Percentiles rank a stretch among this genome's conserved stretches.
These are phyloP conservation scores for Amanita muscaria DNA, from an alignment of 768 basidiomycete species.

Conservation along the genomic window DNA sequence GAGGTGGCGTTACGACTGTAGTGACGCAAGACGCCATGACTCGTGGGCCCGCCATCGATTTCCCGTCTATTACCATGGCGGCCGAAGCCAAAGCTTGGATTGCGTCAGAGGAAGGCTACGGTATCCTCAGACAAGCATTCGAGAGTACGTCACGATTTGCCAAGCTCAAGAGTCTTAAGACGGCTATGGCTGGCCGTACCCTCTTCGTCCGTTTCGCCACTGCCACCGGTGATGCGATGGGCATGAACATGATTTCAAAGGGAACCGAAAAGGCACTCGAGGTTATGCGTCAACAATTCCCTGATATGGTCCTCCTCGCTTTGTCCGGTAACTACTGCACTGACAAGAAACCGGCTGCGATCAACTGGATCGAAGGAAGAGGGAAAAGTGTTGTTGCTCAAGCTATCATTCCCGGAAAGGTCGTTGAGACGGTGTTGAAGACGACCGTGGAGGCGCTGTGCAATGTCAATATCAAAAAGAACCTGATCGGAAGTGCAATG, in stretches of 20 bases:
- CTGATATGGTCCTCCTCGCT: conserved; percentile 84
- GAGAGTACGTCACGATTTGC: conserved; percentile 94
- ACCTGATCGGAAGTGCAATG: conserved; percentile 95
- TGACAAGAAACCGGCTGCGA: conserved; percentile 98
- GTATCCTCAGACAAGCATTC: conserved; percentile 72
- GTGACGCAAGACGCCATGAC: conserved; percentile 94
- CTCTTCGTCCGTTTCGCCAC: conserved; percentile 92
- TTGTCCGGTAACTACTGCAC: conserved; percentile 98
- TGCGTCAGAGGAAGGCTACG: conserved; percentile 71
- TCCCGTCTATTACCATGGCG: conserved; percentile 72
- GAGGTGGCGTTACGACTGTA: conserved; percentile 92
- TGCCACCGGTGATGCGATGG: conserved; percentile 97
- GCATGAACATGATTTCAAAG: conserved; percentile 99
- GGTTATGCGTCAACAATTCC: conserved; percentile 68
- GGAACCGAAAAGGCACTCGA: conserved; percentile 94
- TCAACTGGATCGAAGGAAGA: conserved; percentile 99
- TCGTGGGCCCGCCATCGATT: conserved; percentile 96
- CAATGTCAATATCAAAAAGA: conserved; percentile 95
- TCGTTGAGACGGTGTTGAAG: conserved; percentile 89
- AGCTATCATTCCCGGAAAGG: conserved; percentile 81
- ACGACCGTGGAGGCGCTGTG: conserved; percentile 86
- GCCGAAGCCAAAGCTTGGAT: conserved; percentile 86
- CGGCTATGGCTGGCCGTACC: conserved; percentile 86
- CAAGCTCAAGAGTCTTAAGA: conserved; percentile 75
- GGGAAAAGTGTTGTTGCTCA: conserved; percentile 98